Percentiles rank a stretch among this genome's conserved stretches.
These are phyloP conservation scores for Zymoseptoria ardabiliae DNA, from an alignment of 2,329 filamentous ascomycete species.

Conservation along the genomic window DNA sequence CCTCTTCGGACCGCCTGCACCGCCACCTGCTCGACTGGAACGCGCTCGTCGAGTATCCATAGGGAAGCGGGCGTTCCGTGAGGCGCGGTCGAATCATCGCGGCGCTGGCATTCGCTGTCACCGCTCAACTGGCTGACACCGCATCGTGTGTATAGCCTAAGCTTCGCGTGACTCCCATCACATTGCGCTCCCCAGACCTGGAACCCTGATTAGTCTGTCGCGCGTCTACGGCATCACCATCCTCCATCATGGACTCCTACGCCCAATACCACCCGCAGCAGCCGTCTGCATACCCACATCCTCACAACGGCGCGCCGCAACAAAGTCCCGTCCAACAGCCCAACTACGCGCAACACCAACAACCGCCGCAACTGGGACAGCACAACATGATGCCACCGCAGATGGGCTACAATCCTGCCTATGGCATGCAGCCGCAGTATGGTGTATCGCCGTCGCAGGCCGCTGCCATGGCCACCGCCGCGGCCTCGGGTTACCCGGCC, in stretches of 20 bases:
- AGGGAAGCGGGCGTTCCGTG: constrained; percentile 10
- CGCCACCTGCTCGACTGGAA: constrained; percentile 8
- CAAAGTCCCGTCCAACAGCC: constrained; percentile 58
- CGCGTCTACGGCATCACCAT: constrained; percentile 5
- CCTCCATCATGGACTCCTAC: constrained; percentile 40
- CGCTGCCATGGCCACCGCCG: constrained; percentile 88
- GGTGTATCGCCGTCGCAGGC: constrained; percentile 77
- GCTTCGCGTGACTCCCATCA: constrained; percentile 6
- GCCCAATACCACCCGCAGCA: constrained; percentile 42
- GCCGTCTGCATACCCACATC: constrained; percentile 32
- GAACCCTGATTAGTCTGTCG: constrained; percentile 15
- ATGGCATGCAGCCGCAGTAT: constrained; percentile 66
- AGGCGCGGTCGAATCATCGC: constrained; percentile 9
- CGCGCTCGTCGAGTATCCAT: constrained; percentile 2
- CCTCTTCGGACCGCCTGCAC: constrained; percentile 6
- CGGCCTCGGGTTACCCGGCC: constrained; percentile 74
- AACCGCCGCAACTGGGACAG: constrained; percentile 51
- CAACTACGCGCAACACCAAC: constrained; percentile 50
- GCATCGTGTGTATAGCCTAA: constrained; percentile 14
- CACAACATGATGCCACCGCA: constrained; percentile 53
- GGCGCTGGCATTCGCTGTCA: constrained; percentile 4
- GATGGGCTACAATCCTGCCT: constrained; percentile 73
- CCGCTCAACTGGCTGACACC: constrained; percentile 12
- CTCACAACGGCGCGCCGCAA: constrained; percentile 36
- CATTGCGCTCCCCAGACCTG: constrained; percentile 11